phyloP scores from a whole-genome alignment of 2,329 filamentous ascomycete genomes.

The Chrysoporthe puriensis region DNA sequence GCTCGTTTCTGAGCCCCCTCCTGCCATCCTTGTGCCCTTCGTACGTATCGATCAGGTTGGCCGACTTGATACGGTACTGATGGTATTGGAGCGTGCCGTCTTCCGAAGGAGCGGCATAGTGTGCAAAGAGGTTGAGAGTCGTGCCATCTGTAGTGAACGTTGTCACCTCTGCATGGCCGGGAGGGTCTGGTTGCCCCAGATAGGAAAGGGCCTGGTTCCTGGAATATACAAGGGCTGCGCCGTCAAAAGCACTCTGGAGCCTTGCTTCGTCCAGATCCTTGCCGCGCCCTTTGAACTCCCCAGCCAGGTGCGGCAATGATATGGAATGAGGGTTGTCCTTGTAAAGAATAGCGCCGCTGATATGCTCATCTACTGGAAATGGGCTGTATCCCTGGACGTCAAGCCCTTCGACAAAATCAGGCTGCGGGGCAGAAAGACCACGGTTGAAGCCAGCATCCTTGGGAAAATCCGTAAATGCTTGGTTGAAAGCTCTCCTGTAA shows the following conservation, averaged over 20 bases:
- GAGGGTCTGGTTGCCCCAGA: conserved; percentile 27
- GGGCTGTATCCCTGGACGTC: not conserved
- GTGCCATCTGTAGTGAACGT: conserved; percentile 37
- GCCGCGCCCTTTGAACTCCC: not conserved
- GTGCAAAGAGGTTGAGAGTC: conserved; percentile 34
- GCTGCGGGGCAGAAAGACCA: not conserved
- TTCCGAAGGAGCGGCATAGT: conserved; percentile 31
- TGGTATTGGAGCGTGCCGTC: not conserved
- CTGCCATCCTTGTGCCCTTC: conserved; percentile 15
- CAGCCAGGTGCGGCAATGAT: not conserved
- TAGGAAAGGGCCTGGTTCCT: conserved; percentile 34
- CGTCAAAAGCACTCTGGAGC: not conserved
- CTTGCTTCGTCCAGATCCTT: not conserved
- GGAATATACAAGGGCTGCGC: conserved; percentile 32
- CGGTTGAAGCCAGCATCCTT: not conserved
- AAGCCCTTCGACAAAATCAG: not conserved
- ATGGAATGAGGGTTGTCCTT: not conserved
- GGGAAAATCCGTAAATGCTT: not conserved
- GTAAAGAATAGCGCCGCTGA: not conserved
- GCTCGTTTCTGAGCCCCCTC: conserved; percentile 22
- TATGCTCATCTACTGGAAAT: not conserved
- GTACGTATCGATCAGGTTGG: not conserved
- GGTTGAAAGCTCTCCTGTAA: not conserved
- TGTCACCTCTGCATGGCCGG: conserved; percentile 32
- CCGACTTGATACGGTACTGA: not conserved